Evolutionary conservation across 345 rosid species (phyloP).

Genomic region (thale cress (Arabidopsis thaliana)): DNA sequence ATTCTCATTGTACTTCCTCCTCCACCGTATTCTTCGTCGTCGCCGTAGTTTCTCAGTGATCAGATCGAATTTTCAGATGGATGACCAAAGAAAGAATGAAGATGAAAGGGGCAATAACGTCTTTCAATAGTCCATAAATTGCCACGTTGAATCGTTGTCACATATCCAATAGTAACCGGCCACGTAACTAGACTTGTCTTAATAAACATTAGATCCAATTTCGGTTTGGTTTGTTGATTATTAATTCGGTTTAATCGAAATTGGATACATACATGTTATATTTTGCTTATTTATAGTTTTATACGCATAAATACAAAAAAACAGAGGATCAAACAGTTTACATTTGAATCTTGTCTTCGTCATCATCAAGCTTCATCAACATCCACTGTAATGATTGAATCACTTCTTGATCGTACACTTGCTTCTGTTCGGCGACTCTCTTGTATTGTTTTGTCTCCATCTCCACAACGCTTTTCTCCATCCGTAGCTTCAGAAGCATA

Average conservation of each 20-base stretch:
- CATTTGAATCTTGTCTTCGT: slow-evolving; percentile 19
- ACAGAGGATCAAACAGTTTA: slow-evolving; percentile 11
- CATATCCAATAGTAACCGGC: slow-evolving; percentile 18
- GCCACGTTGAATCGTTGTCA: slow-evolving; percentile 30
- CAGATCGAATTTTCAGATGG: slow-evolving; percentile 20
- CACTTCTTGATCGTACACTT: slow-evolving; percentile 56
- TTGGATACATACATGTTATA: background rate
- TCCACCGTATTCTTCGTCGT: slow-evolving; percentile 18
- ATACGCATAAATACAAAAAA: slow-evolving; percentile 4
- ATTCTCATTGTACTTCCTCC: slow-evolving; percentile 37
- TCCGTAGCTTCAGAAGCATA: slow-evolving; percentile 78
- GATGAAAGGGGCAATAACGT: slow-evolving; percentile 18
- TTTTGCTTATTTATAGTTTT: background rate
- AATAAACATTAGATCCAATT: background rate
- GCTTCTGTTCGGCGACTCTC: slow-evolving; percentile 64
- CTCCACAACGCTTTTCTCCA: slow-evolving; percentile 63
- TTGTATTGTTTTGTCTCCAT: slow-evolving; percentile 66
- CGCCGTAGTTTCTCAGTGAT: slow-evolving; percentile 36
- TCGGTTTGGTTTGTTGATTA: background rate
- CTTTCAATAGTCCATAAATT: background rate
- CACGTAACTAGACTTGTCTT: slow-evolving; percentile 29
- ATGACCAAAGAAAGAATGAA: background rate
- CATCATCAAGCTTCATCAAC: slow-evolving; percentile 53
- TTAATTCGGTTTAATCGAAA: slow-evolving; percentile 11
- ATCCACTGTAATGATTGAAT: slow-evolving; percentile 69